Percentiles rank a stretch among this genome's conserved stretches.
These are phyloP conservation scores for Canariomyces notabilis DNA, from an alignment of 2,329 filamentous ascomycete species.

Conservation along the genomic window DNA sequence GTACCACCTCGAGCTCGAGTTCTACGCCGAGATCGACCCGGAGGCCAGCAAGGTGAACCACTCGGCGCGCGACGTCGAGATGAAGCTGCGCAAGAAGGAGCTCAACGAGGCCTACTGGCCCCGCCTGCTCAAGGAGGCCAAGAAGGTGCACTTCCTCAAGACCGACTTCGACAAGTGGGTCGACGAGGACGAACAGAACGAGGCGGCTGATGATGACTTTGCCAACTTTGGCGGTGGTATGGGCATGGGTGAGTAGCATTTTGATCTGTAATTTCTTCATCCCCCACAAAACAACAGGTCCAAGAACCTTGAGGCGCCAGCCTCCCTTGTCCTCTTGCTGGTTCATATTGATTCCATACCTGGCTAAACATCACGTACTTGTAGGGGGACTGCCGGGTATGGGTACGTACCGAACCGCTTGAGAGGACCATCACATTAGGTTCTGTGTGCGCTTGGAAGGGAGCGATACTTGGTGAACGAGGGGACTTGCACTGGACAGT, in stretches of 20 bases:
- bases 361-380: conserved; percentile 22
- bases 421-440: background rate
- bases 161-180: conserved; percentile 99
- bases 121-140: conserved; percentile 80
- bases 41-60: conserved; percentile 81
- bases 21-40: conserved; percentile 87
- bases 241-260: conserved; percentile 50
- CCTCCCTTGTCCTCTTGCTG: conserved; percentile 8
- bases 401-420: conserved; percentile 23
- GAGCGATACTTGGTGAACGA: conserved; percentile 1
- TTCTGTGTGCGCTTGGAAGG: background rate
- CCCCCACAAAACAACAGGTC: conserved; percentile 3
- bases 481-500: background rate
- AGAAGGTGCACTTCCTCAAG: conserved; percentile 94
- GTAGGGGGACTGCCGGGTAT: conserved; percentile 46
- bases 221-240: conserved; percentile 57
- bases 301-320: conserved; percentile 8
- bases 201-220: conserved; percentile 75
- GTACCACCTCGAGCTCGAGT: conserved; percentile 80
- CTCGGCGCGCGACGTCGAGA: conserved; percentile 79
- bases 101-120: conserved; percentile 94
- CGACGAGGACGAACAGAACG: conserved; percentile 97
- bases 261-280: background rate
- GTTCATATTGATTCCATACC: background rate
- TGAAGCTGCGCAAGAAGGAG: conserved; percentile 96